phyloP scores from a whole-genome alignment of 1,139 yeast genomes.

The Komagataea norvegica region DNA sequence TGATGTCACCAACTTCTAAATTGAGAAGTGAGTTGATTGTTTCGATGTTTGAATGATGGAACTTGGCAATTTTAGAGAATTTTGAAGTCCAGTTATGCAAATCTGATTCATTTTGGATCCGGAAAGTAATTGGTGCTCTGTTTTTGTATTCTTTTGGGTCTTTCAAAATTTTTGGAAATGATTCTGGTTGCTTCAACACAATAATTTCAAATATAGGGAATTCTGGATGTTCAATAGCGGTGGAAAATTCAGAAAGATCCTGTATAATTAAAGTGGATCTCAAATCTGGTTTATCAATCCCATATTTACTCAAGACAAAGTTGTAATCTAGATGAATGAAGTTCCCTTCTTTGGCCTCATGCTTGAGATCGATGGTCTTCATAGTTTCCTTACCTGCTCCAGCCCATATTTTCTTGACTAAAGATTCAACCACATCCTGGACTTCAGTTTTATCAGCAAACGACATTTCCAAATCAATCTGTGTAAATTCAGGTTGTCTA shows the following conservation, averaged over 20 bases:
- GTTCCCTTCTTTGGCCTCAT: conserved; percentile 25
- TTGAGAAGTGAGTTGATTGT: conserved; percentile 33
- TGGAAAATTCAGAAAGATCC: conserved; percentile 42
- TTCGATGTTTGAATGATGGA: conserved; percentile 29
- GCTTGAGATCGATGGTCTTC: conserved; percentile 23
- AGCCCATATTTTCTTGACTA: conserved; percentile 55
- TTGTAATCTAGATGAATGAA: conserved; percentile 53
- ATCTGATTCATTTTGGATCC: conserved; percentile 39
- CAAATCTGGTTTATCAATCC: conserved; percentile 93
- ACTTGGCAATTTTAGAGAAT: conserved; percentile 31
- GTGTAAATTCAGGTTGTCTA: conserved; percentile 97
- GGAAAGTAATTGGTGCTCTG: conserved; percentile 56
- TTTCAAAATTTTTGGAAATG: conserved; percentile 35
- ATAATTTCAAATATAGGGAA: conserved; percentile 69
- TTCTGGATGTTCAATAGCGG: conserved; percentile 32
- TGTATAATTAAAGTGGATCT: conserved; percentile 54
- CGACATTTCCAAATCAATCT: conserved; percentile 90
- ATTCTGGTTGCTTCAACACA: conserved; percentile 41
- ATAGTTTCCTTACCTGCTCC: conserved; percentile 29
- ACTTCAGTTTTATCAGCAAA: conserved; percentile 71
- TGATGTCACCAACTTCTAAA: conserved; percentile 63
- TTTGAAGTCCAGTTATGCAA: conserved; percentile 41
- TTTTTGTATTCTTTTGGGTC: conserved; percentile 46
- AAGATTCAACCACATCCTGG: conserved; percentile 54
- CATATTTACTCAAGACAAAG: conserved; percentile 69